Percentiles rank a stretch among this genome's conserved stretches.
Conservation (phyloP, 768 basidiomycete species). For the Russula brevipes region DNA sequence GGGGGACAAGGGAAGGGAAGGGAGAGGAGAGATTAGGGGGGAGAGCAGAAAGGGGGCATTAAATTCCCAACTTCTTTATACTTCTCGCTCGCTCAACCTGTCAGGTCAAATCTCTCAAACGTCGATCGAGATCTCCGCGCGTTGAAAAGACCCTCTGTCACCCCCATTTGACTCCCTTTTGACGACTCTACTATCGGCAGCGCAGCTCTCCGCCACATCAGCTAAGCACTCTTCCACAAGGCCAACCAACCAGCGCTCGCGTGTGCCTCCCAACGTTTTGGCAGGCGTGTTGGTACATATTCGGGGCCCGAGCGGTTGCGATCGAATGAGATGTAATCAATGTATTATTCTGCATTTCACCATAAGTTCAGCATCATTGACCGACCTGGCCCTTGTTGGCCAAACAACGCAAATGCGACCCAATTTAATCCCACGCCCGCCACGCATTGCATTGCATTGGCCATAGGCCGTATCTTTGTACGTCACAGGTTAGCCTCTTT, state of each 20-base stretch:
- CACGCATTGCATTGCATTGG: neutral
- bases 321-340: neutral
- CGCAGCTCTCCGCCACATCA: too few relatives aligned
- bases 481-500: conserved; percentile 44
- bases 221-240: too few relatives aligned
- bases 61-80: conserved; percentile 25
- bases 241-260: too few relatives aligned
- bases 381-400: neutral
- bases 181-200: too few relatives aligned
- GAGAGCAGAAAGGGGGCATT: conserved; percentile 29
- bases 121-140: conserved; percentile 27
- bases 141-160: conserved; percentile 17
- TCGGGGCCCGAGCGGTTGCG: conserved; percentile 2
- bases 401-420: neutral
- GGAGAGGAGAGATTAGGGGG: conserved; percentile 27
- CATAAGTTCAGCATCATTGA: neutral
- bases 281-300: neutral
- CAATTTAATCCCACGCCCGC: too few relatives aligned
- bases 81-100: conserved; percentile 16
- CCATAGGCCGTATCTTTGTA: neutral
- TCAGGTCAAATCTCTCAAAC: conserved; percentile 24
- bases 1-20: conserved; percentile 5
- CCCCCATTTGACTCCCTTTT: neutral
- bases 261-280: too few relatives aligned
- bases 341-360: neutral